Conservation (phyloP, 2,329 filamentous ascomycete genomes). For the Anthostomella pinea region DNA sequence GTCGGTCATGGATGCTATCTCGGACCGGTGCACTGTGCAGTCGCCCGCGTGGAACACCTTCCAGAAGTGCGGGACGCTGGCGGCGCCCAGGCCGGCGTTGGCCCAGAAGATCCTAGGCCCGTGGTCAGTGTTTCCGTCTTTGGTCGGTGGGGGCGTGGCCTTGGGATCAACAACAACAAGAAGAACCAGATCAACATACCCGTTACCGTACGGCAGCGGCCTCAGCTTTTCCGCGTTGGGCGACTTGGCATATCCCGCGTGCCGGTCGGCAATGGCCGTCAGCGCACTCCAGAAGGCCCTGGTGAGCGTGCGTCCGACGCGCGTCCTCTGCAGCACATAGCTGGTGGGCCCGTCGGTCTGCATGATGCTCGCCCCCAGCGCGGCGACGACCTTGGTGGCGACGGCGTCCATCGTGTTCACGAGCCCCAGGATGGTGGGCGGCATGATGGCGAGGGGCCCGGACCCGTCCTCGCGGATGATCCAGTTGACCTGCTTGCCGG, state of each 20-base stretch:
- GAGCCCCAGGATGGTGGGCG: conserved; percentile 24
- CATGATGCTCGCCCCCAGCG: conserved; percentile 32
- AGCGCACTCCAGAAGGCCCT: conserved; percentile 20
- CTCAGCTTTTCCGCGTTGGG: conserved; percentile 19
- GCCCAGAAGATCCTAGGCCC: conserved; percentile 32
- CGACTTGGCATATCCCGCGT: conserved; percentile 26
- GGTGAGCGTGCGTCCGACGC: conserved; percentile 15
- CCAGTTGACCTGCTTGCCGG: conserved; percentile 32
- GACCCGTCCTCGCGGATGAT: conserved; percentile 31
- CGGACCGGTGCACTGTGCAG: conserved; percentile 23
- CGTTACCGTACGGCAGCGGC: conserved; percentile 16
- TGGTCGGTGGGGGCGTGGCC: background rate
- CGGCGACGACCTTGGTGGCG: conserved; percentile 23
- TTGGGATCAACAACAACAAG: too few species aligned
- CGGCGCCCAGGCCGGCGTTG: conserved; percentile 29
- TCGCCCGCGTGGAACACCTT: conserved; percentile 29
- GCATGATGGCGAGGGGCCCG: conserved; percentile 32
- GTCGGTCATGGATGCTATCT: conserved; percentile 19
- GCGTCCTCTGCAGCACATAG: conserved; percentile 26
- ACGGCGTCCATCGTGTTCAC: conserved; percentile 28
- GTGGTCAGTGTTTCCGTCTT: background rate
- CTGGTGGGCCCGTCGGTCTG: conserved; percentile 24
- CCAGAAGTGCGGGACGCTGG: conserved; percentile 34
- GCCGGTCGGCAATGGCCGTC: conserved; percentile 12
- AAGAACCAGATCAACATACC: too few species aligned